These are phyloP conservation scores for Pseudogymnoascus sp. DNA, from an alignment of 2,329 filamentous ascomycete species.

Conservation along the genomic window DNA sequence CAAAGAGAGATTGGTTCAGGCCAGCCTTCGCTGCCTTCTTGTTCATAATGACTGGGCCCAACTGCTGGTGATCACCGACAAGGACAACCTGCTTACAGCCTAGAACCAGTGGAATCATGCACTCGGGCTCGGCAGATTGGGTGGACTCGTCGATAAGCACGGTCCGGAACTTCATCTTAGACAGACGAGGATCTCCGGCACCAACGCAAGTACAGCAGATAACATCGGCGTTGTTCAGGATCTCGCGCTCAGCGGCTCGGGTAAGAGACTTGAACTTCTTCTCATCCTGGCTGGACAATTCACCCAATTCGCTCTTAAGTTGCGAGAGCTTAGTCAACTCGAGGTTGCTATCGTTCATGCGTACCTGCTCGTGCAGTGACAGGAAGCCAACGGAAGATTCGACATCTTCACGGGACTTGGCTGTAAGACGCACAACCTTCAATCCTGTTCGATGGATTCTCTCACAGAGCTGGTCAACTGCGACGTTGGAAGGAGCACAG, in stretches of 20 bases:
- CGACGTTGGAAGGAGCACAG: constrained; percentile 95
- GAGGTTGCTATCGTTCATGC: constrained; percentile 92
- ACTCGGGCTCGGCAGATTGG: constrained; percentile 95
- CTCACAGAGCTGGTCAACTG: constrained; percentile 95
- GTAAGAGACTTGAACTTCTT: constrained; percentile 98
- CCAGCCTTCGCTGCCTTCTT: constrained; percentile 98
- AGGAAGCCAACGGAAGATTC: constrained; percentile 97
- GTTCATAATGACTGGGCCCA: constrained; percentile 99
- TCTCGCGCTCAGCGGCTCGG: constrained; percentile 87
- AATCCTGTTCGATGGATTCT: constrained; percentile 89
- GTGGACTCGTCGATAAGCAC: constrained; percentile 98
- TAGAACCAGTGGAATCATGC: constrained; percentile 94
- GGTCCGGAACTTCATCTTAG: constrained; percentile 97
- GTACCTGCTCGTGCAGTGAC: constrained; percentile 92
- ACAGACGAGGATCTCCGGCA: constrained; percentile 86
- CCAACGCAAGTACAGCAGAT: constrained; percentile 99
- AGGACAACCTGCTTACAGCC: constrained; percentile 99
- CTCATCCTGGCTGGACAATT: constrained; percentile 90
- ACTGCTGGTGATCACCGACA: constrained; percentile 94
- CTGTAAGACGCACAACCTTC: constrained; percentile 96
- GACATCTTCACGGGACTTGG: constrained; percentile 96
- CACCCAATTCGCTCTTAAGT: constrained; percentile 84
- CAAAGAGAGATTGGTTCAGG: constrained; percentile 95
- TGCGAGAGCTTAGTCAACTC: constrained; percentile 89
- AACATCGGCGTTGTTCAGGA: constrained; percentile 89